Conservation (phyloP, 1,139 yeast genomes). For the Suhomyces maxii region DNA sequence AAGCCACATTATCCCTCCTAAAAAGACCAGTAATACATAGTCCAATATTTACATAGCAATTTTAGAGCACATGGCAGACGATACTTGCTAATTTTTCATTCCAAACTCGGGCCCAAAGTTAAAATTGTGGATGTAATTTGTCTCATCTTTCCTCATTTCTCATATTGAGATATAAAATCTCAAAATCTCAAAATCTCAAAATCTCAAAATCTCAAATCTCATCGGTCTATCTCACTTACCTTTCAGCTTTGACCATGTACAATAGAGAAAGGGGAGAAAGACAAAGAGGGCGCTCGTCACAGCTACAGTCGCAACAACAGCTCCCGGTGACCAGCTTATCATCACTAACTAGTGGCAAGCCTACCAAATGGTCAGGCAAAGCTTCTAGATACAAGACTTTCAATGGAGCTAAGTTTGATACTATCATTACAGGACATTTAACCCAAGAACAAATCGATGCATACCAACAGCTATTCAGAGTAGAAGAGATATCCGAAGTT, state of each 20-base stretch:
- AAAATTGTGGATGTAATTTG: no score
- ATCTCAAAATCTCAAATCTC: background rate
- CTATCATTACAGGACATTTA: conserved; percentile 51
- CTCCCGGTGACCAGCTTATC: background rate
- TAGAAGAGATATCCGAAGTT: conserved; percentile 66
- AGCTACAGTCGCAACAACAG: background rate
- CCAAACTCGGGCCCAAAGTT: no score
- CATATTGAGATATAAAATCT: background rate
- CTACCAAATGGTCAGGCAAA: conserved; percentile 47
- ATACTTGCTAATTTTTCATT: no score
- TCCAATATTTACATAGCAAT: no score
- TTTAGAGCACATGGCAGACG: no score
- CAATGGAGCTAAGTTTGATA: conserved; percentile 35
- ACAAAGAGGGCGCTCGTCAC: background rate
- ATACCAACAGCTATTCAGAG: conserved; percentile 69
- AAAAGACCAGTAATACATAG: no score
- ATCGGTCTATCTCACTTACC: background rate
- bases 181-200: background rate
- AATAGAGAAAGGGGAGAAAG: background rate
- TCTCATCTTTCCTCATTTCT: no score
- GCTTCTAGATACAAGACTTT: conserved; percentile 34
- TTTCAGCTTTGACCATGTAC: background rate
- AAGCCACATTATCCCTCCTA: no score
- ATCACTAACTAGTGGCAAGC: background rate
- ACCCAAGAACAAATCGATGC: conserved; percentile 88